Evolutionary conservation across 2,329 filamentous ascomycete species (phyloP).

Genomic region (Stenocarpella maydis): DNA sequence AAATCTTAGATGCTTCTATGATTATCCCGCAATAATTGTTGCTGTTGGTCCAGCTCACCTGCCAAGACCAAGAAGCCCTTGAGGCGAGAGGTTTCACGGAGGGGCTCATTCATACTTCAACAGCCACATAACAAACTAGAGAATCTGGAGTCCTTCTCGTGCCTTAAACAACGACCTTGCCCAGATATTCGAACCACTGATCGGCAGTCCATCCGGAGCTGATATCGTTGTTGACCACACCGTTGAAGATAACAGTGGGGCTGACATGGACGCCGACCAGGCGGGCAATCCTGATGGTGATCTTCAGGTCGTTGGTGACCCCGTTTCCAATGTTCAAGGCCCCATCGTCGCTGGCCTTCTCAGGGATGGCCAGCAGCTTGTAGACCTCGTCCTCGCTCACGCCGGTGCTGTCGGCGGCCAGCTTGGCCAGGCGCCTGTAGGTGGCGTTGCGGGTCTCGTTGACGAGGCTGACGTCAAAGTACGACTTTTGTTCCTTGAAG

Average conservation of each 20-base stretch:
- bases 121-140: background rate
- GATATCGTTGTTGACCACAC: constrained; percentile 80
- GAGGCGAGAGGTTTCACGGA: background rate
- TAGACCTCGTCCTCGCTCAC: constrained; percentile 77
- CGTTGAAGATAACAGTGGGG: constrained; percentile 89
- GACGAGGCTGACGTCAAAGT: constrained; percentile 86
- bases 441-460: constrained; percentile 86
- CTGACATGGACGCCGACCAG: constrained; percentile 88
- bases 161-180: constrained; percentile 57
- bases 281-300: constrained; percentile 81
- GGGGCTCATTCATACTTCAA: background rate
- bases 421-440: constrained; percentile 78
- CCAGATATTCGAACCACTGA: constrained; percentile 88
- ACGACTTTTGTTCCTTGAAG: constrained; percentile 72
- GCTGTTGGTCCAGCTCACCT: background rate
- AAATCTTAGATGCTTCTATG: no score
- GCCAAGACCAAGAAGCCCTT: no score
- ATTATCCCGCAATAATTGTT: background rate
- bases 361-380: constrained; percentile 71
- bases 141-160: no score
- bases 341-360: constrained; percentile 72
- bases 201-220: constrained; percentile 79
- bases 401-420: constrained; percentile 73
- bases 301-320: constrained; percentile 86
- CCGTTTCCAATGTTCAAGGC: constrained; percentile 80